Percentiles rank a stretch among this genome's conserved stretches.
These are phyloP conservation scores for Penicillium janthinellum DNA, from an alignment of 2,329 filamentous ascomycete genomes.

Conservation along the genomic window DNA sequence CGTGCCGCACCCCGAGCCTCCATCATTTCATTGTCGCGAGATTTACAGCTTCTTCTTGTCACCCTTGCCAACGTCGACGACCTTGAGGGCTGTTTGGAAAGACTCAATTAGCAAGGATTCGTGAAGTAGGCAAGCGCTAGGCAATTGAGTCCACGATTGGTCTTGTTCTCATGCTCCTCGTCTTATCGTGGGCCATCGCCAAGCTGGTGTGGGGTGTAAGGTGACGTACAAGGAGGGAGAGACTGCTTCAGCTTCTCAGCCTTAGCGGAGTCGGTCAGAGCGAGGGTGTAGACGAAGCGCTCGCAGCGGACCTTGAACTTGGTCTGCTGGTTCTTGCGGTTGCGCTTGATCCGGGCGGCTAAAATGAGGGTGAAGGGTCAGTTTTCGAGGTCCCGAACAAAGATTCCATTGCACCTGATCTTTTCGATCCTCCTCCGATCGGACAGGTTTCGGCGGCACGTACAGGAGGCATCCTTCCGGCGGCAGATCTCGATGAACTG, in stretches of 20 bases:
- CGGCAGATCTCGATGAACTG: slow-evolving; percentile 99
- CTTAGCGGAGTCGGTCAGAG: slow-evolving; percentile 98
- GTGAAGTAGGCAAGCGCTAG: too few species aligned
- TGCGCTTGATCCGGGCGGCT: slow-evolving; percentile 96
- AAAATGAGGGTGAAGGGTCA: slow-evolving; percentile 19
- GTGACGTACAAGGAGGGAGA: slow-evolving; percentile 85
- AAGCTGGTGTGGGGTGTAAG: neutral
- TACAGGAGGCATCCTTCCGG: slow-evolving; percentile 99
- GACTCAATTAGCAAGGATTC: slow-evolving; percentile 21
- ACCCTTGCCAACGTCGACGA: slow-evolving; percentile 49
- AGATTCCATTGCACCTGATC: slow-evolving; percentile 8
- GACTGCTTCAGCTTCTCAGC: slow-evolving; percentile 99
- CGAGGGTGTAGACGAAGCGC: slow-evolving; percentile 94
- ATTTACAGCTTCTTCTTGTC: slow-evolving; percentile 51
- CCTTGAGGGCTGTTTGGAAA: slow-evolving; percentile 44
- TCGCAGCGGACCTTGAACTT: slow-evolving; percentile 99
- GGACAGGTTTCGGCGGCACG: slow-evolving; percentile 48
- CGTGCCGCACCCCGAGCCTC: slow-evolving; percentile 29
- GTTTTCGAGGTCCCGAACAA: slow-evolving; percentile 14
- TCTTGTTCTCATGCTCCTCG: neutral
- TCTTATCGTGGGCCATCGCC: neutral
- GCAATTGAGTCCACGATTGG: neutral
- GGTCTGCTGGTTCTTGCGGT: slow-evolving; percentile 84
- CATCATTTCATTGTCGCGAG: slow-evolving; percentile 29
- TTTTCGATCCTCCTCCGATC: slow-evolving; percentile 2